Evolutionary conservation across 176 grass and related monocot genomes (phyloP).

Genomic region (Zea mays): DNA sequence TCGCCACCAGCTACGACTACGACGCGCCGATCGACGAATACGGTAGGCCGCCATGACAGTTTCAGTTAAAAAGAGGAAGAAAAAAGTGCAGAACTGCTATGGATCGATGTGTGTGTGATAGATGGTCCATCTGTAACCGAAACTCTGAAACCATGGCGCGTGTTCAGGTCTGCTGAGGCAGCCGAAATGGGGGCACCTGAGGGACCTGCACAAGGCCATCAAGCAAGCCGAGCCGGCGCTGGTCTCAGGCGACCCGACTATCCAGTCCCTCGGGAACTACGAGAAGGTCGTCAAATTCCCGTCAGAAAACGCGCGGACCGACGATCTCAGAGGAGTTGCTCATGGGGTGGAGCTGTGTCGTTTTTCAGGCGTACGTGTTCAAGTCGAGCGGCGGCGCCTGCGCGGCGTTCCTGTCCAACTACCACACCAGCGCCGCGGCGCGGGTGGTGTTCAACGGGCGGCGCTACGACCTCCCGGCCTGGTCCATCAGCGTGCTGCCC

Average conservation of each 20-base stretch:
- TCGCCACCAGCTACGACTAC: slow-evolving; percentile 95
- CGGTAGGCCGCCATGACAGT: slow-evolving; percentile 26
- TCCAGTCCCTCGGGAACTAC: slow-evolving; percentile 66
- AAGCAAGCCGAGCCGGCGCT: slow-evolving; percentile 85
- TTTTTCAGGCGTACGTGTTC: slow-evolving; percentile 71
- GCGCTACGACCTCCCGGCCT: slow-evolving; percentile 67
- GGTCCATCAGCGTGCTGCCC: slow-evolving; percentile 94
- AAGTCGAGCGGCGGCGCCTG: slow-evolving; percentile 66
- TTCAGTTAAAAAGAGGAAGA: neutral
- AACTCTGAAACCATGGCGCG: neutral
- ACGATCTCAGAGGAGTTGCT: neutral
- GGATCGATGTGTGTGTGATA: neutral
- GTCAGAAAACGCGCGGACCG: neutral
- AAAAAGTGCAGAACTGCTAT: neutral
- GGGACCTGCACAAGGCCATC: slow-evolving; percentile 93
- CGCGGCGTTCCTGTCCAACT: slow-evolving; percentile 92
- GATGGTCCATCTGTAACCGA: neutral
- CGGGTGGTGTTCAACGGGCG: slow-evolving; percentile 60
- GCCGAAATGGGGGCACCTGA: slow-evolving; percentile 95
- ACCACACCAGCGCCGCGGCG: slow-evolving; percentile 49
- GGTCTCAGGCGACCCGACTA: slow-evolving; percentile 60
- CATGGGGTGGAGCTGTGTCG: neutral
- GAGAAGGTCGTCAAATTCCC: slow-evolving; percentile 55
- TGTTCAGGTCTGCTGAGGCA: slow-evolving; percentile 67
- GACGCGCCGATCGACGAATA: slow-evolving; percentile 95